Evolutionary conservation across 306 rosid genomes (phyloP).

Genomic region (Cercis canadensis): DNA sequence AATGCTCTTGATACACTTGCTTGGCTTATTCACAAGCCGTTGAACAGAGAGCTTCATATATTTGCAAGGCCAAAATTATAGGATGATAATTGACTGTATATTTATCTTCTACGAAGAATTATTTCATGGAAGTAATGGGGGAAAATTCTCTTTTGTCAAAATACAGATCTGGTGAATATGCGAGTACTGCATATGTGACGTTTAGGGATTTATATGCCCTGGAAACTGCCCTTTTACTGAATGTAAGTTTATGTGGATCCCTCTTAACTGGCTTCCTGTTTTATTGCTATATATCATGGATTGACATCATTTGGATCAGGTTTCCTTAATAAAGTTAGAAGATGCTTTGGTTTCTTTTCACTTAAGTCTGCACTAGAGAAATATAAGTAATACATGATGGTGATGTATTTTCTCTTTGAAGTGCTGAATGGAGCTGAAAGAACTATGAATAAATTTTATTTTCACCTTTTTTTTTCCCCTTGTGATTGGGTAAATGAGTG

Average conservation of each 20-base stretch:
- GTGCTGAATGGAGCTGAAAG: background rate
- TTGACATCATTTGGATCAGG: background rate
- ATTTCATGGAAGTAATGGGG: slow-evolving; percentile 33
- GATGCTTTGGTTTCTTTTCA: slow-evolving; percentile 8
- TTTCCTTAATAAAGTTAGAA: background rate
- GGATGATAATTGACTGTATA: background rate
- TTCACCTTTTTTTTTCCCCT: too few species aligned
- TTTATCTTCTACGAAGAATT: slow-evolving; percentile 11
- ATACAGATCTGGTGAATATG: slow-evolving; percentile 68
- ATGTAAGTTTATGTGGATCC: slow-evolving; percentile 55
- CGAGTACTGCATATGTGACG: slow-evolving; percentile 80
- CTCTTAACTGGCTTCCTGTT: slow-evolving; percentile 10
- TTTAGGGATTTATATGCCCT: slow-evolving; percentile 85
- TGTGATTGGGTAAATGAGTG: too few species aligned
- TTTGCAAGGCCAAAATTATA: slow-evolving; percentile 14
- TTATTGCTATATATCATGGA: slow-evolving; percentile 23
- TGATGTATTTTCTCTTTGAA: slow-evolving; percentile 17
- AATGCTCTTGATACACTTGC: background rate
- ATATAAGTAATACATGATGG: slow-evolving; percentile 4
- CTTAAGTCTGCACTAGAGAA: slow-evolving; percentile 3
- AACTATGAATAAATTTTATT: background rate
- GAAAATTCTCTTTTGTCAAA: slow-evolving; percentile 30
- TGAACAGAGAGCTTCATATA: slow-evolving; percentile 12
- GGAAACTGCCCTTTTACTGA: slow-evolving; percentile 86
- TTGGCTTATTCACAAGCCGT: slow-evolving; percentile 16